Evolutionary conservation across 164 flowering plant species (phyloP).

Genomic region (Piper longum): DNA sequence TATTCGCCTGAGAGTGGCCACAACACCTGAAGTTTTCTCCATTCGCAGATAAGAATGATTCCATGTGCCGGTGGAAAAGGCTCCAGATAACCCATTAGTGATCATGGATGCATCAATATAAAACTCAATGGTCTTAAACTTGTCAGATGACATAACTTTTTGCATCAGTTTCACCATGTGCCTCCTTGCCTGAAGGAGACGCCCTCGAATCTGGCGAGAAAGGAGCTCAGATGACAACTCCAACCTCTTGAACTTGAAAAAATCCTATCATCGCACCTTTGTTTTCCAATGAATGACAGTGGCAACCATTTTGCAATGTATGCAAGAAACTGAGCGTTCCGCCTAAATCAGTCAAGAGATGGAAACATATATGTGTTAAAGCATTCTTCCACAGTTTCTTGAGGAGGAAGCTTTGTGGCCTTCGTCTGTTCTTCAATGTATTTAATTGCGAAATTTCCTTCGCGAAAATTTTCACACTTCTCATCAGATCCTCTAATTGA

Average conservation of each 20-base stretch:
- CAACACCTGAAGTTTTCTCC: constrained; percentile 68
- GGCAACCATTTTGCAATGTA: constrained; percentile 84
- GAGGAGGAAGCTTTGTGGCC: constrained; percentile 43
- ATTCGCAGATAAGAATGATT: constrained; percentile 47
- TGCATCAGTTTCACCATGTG: constrained; percentile 74
- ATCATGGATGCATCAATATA: constrained; percentile 64
- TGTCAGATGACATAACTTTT: constrained; percentile 63
- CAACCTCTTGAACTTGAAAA: constrained; percentile 73
- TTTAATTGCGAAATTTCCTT: constrained; percentile 25
- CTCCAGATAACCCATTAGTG: constrained; percentile 80
- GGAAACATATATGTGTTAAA: constrained; percentile 48
- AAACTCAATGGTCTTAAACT: constrained; percentile 52
- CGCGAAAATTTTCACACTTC: constrained; percentile 39
- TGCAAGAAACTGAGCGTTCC: constrained; percentile 70
- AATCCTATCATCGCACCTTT: constrained; percentile 71
- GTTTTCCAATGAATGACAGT: constrained; percentile 43
- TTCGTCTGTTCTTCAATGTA: constrained; percentile 23
- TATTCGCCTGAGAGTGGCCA: constrained; percentile 65
- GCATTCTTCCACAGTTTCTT: constrained; percentile 39
- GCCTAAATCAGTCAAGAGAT: constrained; percentile 20
- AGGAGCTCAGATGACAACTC: constrained; percentile 74
- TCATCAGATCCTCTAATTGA: constrained; percentile 68
- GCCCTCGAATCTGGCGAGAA: constrained; percentile 61
- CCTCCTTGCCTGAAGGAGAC: constrained; percentile 57
- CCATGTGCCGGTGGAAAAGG: constrained; percentile 95